Evolutionary conservation across 2,329 filamentous ascomycete genomes (phyloP), one percentile per base, ranked within the genome.

Genomic region (Cercospora sp.): DNA sequence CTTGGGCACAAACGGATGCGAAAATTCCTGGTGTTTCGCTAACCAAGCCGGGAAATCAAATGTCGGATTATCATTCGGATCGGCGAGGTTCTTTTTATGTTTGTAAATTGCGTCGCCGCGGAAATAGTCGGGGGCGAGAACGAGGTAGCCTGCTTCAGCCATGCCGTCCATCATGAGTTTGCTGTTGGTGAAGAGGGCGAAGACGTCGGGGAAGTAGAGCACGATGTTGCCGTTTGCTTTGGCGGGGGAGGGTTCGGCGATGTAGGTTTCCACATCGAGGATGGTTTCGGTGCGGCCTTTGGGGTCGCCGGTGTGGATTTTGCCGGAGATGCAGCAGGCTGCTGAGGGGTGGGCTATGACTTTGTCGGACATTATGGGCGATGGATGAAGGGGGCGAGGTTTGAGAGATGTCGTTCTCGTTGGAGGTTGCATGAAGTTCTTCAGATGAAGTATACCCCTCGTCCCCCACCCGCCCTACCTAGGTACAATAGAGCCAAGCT

Each of bases 1-100:
- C 64, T 75, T 75, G 0, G 83, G 82, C 0, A 84, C 80, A n/a
- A 78, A 77, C 42, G 78, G 79, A 3, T 77, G 73, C 0, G 84
- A 83, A 69, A 82, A 84, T 3, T 73, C 71, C 13, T 73, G 77
- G 67, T 86, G 81, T 74, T 84, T 85, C 31, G 68, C 64, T 65
- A 82, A 82, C 84, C 84, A 86, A 5, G 82, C 83, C 33, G 80
- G 80, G 23, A 79, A 82, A 73, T 85, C 83, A 66, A 86, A 86
- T 30, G 73, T 77, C 2, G 79, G 77, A 20, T 80, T 74, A 13
- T 69, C 74, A 28, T 71, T 73, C 33, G 79, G 76, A 48, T 77
- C 69, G 68, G 74, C 57, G 3, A 70, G 62, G 36, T 72, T 18
- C 5, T 53, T 53, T 10, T 53, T 53, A 6, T 53, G 70, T 1